A percentile compares a stretch with the other conserved stretches of the same genome.
Conservation (phyloP, 495 filamentous ascomycete species). For the Aspergillus campestris region DNA sequence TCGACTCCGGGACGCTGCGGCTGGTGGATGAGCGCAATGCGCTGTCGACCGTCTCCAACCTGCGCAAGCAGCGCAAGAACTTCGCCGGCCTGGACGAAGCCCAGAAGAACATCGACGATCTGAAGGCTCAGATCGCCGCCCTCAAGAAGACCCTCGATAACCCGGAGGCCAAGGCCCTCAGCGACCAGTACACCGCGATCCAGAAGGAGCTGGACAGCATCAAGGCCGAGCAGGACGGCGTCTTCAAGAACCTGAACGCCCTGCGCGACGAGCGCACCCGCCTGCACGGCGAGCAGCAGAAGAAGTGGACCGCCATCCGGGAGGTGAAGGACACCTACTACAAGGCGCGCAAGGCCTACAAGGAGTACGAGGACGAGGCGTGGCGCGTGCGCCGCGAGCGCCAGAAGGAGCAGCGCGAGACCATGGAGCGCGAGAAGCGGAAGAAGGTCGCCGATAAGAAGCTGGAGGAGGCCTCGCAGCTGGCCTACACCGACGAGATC, state of each 20-base stretch:
- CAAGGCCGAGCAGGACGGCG: slow-evolving; percentile 83
- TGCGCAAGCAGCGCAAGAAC: slow-evolving; percentile 83
- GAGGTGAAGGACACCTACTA: slow-evolving; percentile 82
- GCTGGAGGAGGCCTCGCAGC: slow-evolving; percentile 83
- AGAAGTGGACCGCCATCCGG: slow-evolving; percentile 70
- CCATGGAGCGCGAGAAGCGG: slow-evolving; percentile 60
- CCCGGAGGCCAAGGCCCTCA: slow-evolving; percentile 82
- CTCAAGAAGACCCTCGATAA: slow-evolving; percentile 81
- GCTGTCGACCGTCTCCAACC: slow-evolving; percentile 65
- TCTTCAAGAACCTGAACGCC: slow-evolving; percentile 74
- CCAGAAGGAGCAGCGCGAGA: slow-evolving; percentile 70
- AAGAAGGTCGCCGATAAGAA: slow-evolving; percentile 76
- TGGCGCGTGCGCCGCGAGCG: slow-evolving; percentile 67
- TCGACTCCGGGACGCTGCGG: slow-evolving; percentile 80
- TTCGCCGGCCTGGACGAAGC: slow-evolving; percentile 73
- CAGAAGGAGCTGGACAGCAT: slow-evolving; percentile 79
- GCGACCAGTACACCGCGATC: slow-evolving; percentile 71
- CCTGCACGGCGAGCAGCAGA: slow-evolving; percentile 71
- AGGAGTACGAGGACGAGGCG: slow-evolving; percentile 72
- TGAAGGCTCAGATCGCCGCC: slow-evolving; percentile 77
- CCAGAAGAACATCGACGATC: slow-evolving; percentile 75
- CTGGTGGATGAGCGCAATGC: slow-evolving; percentile 97
- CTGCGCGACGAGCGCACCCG: slow-evolving; percentile 83
- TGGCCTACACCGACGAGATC: slow-evolving; percentile 87
- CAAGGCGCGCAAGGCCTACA: slow-evolving; percentile 63